Evolutionary conservation across 495 filamentous ascomycete species (phyloP), one percentile per base, ranked within the genome.

Genomic region (Staphylotrichum longicolle): DNA sequence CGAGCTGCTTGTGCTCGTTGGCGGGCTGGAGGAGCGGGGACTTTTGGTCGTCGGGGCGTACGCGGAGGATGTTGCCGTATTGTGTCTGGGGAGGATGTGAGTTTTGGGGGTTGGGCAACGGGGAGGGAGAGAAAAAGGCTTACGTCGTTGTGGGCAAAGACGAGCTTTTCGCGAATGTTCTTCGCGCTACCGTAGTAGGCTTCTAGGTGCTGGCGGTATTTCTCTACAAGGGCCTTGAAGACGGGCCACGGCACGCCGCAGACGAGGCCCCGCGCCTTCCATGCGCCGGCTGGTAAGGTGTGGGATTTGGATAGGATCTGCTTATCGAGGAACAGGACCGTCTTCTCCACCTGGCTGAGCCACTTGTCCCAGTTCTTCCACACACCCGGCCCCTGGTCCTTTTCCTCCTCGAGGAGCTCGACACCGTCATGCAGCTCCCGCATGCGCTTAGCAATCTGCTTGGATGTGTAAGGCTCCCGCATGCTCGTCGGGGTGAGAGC

Each of bases 101-200:
- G 34, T 20, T 61, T 62, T 20, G 67, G 32, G 62, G 54, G 37
- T 49, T 57, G 11, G 11, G 48, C 51, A 34, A 14, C 8, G 15
- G 40, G 54, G 27, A 42, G 20, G 30, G 27, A 30, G 12, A 4
- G 33, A 58, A 39, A 42, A 54, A 41, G 44, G 79, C 89, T 74
- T 74, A 95, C 92, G 83, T 99, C 94, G 72, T 97, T 98, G 74
- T 99, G 94, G 33, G 91, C 90, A 80, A 99, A 99, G 7, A 97
- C 88, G 8, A 99, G 82, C 62, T 84, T 80, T 27, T 87, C 81
- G 63, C 87, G 86, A 56, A 98, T 78, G 52, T 82, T 84, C 15
- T 82, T 74, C 2, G 77, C 63, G 8, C 86, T 85, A 32, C 88
- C 89, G 69, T 89, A 92, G 60, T 85, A 82, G n/a, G 83, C 79